Percentiles rank a stretch among this genome's conserved stretches.
phyloP scores from a whole-genome alignment of 2,329 filamentous ascomycete species.

The Beauveria rudraprayagi region DNA sequence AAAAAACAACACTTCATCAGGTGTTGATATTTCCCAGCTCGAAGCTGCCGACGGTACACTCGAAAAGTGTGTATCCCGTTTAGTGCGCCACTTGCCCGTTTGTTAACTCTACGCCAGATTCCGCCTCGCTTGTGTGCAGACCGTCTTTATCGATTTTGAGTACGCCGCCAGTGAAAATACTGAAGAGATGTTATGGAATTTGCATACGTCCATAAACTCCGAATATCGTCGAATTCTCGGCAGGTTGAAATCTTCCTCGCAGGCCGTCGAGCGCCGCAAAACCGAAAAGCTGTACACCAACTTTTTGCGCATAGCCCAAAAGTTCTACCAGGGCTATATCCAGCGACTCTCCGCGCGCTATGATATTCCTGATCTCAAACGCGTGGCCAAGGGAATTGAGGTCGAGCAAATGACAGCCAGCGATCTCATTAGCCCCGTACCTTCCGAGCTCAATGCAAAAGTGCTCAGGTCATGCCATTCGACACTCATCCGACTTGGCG shows the following conservation, averaged over 20 bases:
- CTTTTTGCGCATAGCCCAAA: slow-evolving; percentile 81
- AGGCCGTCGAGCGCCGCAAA: slow-evolving; percentile 61
- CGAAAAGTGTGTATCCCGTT: slow-evolving; percentile 28
- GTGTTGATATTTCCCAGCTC: slow-evolving; percentile 34
- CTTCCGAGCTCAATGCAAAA: slow-evolving; percentile 43
- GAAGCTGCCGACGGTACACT: slow-evolving; percentile 35
- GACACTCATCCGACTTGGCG: slow-evolving; percentile 78
- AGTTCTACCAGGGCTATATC: slow-evolving; percentile 82
- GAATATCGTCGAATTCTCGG: slow-evolving; percentile 66
- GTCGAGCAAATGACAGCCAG: slow-evolving; percentile 34
- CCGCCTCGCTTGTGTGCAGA: slow-evolving; percentile 62
- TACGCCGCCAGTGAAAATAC: slow-evolving; percentile 55
- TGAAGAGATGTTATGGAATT: slow-evolving; percentile 69
- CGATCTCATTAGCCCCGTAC: slow-evolving; percentile 35
- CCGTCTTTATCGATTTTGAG: slow-evolving; percentile 64
- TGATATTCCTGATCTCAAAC: slow-evolving; percentile 42
- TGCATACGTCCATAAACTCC: slow-evolving; percentile 68
- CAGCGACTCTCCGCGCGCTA: slow-evolving; percentile 62
- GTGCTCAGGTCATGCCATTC: slow-evolving; percentile 71
- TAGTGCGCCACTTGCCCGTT: slow-evolving; percentile 2
- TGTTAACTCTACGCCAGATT: slow-evolving; percentile 39
- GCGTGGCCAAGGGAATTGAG: slow-evolving; percentile 34
- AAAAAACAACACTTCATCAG: slow-evolving; percentile 26
- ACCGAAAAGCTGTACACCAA: slow-evolving; percentile 72
- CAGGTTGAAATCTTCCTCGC: slow-evolving; percentile 42